These are phyloP conservation scores for Tricholoma terreum DNA, from an alignment of 768 basidiomycete species.

Conservation along the genomic window DNA sequence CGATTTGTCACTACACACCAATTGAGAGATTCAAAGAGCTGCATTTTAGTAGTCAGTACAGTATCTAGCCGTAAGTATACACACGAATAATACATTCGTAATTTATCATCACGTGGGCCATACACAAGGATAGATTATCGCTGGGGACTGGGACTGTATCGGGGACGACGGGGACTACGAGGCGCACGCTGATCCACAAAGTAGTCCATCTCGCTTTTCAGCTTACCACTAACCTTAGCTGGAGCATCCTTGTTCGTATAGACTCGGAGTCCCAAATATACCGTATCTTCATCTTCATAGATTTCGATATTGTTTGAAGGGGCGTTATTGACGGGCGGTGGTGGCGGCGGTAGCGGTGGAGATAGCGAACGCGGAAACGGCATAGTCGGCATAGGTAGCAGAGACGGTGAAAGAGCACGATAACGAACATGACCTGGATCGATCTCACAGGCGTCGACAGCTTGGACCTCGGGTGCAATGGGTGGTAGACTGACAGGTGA, in stretches of 20 bases:
- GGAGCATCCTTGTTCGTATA: slow-evolving; percentile 45
- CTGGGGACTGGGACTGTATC: neutral
- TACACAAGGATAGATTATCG: neutral
- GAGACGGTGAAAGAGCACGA: neutral
- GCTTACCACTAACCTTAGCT: slow-evolving; percentile 29
- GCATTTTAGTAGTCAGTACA: too few relatives aligned
- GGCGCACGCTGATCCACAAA: neutral
- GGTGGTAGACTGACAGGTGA: neutral
- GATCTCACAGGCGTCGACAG: slow-evolving; percentile 8
- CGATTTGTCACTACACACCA: too few relatives aligned
- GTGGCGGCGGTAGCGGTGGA: slow-evolving; percentile 3
- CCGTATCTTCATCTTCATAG: slow-evolving; percentile 34
- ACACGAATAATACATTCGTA: too few relatives aligned
- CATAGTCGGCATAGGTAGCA: slow-evolving; percentile 5
- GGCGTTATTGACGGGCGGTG: neutral
- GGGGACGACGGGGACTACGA: neutral
- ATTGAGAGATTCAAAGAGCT: too few relatives aligned
- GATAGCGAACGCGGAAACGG: neutral
- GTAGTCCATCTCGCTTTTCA: slow-evolving; percentile 4
- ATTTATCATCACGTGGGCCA: neutral
- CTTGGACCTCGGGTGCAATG: slow-evolving; percentile 2
- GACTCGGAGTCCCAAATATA: slow-evolving; percentile 39
- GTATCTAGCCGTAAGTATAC: too few relatives aligned
- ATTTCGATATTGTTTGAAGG: slow-evolving; percentile 11
- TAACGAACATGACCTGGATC: slow-evolving; percentile 13